Base-by-base conservation (phyloP, 2,329 filamentous ascomycete genomes). In the Trichoderma sp. region DNA sequence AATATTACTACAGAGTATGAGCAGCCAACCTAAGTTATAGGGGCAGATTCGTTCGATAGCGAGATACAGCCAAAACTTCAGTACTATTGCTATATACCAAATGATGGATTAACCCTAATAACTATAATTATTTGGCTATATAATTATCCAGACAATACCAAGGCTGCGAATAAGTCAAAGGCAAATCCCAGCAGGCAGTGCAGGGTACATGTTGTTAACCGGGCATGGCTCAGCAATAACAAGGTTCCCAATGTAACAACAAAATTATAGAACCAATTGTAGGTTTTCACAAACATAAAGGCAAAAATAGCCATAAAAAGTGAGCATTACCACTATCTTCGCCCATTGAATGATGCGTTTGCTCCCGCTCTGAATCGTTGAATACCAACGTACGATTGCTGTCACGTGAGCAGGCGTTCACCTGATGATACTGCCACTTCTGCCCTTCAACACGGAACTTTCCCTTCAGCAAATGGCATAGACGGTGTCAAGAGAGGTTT, bases 361-460 rank as follows among this genome's bases (percentile, higher is more conserved):
- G 31, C 6, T 29, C 38, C 59, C 62, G 53, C 29, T 21, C 21
- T 66, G 35, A 64, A n/a, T 29, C 12, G 12, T 12, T 31, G 21
- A 24, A 53, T 56, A 16, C 53, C 27, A 31, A 64, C 41, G 29
- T 31, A 33, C 31, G 56, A 64, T 71, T 29, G 12, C 16, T n/a
- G 53, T 74, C 75, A 76, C 75, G 75, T 76, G 75, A 76, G 45
- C 50, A 21, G 75, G 75, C 75, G 71, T 74, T 74, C 64, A 74
- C 63, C 62, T 56, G 33, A 63, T 75, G 29, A 71, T 75, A 31
- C 71, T 75, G 18, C 59, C 45, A 56, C 74, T 38, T 41, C 56
- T 35, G 14, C 68, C 60, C 74, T 71, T 59, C 45, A 60, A 50
- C 50, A n/a, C 67, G 6, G n/a, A 45, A 41, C 45, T n/a, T n/a